These are phyloP conservation scores for Penicillium sumatraense DNA, from an alignment of 2,329 filamentous ascomycete species.

Conservation along the genomic window DNA sequence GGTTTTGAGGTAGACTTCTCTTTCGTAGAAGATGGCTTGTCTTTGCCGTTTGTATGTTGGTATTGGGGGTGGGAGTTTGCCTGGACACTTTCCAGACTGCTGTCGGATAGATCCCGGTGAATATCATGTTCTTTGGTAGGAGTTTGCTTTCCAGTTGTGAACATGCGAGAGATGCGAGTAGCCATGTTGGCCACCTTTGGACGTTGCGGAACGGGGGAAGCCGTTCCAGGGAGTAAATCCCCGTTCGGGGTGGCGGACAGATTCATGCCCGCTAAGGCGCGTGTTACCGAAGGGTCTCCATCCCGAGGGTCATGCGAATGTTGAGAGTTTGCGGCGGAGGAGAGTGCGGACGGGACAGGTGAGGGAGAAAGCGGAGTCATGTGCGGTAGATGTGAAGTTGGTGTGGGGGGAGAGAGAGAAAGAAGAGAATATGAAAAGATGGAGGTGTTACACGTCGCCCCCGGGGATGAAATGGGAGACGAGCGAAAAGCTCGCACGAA, in stretches of 20 bases:
- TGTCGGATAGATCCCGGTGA: slow-evolving; percentile 43
- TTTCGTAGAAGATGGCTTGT: slow-evolving; percentile 32
- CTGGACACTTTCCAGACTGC: slow-evolving; percentile 42
- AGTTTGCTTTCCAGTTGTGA: slow-evolving; percentile 45
- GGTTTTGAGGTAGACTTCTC: slow-evolving; percentile 23
- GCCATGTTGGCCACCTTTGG: slow-evolving; percentile 48
- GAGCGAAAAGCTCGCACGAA: slow-evolving; percentile 20
- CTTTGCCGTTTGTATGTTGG: slow-evolving; percentile 31
- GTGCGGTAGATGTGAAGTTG: slow-evolving; percentile 35
- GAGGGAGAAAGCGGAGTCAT: slow-evolving; percentile 48
- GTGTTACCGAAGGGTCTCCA: slow-evolving; percentile 49
- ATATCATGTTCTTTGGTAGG: slow-evolving; percentile 35
- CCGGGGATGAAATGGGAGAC: slow-evolving; percentile 23
- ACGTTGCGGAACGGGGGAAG: slow-evolving; percentile 35
- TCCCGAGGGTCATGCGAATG: slow-evolving; percentile 43
- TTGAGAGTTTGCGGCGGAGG: slow-evolving; percentile 46
- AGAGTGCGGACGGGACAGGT: slow-evolving; percentile 50
- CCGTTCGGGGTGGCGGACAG: slow-evolving; percentile 43
- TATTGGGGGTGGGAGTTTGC: slow-evolving; percentile 12
- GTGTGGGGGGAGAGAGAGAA: slow-evolving; percentile 9
- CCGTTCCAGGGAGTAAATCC: slow-evolving; percentile 34
- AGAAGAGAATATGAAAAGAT: slow-evolving; percentile 20
- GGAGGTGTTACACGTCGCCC: slow-evolving; percentile 28
- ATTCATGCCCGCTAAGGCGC: slow-evolving; percentile 49
- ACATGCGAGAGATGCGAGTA: slow-evolving; percentile 52